Conservation (phyloP, 768 basidiomycete genomes). For the Lyophyllum semitale region DNA sequence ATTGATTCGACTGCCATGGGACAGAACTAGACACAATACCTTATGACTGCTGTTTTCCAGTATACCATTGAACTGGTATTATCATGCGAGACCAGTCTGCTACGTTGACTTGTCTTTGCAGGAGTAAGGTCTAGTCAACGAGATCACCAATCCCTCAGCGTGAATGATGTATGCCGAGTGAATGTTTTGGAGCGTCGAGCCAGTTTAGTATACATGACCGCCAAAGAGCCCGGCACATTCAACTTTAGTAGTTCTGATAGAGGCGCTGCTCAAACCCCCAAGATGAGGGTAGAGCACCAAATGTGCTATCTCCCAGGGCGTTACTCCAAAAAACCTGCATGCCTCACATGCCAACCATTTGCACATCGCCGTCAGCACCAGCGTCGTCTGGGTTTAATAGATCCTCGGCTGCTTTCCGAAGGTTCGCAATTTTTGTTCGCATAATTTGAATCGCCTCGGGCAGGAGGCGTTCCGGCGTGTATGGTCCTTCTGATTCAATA, state of each 20-base stretch:
- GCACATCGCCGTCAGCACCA: conserved; percentile 43
- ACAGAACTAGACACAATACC: neutral
- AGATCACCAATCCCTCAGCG: neutral
- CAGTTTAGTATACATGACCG: neutral
- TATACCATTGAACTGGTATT: too few relatives aligned
- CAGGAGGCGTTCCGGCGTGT: conserved; percentile 80
- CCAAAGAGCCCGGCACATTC: too few relatives aligned
- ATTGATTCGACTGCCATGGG: neutral
- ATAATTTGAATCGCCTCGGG: conserved; percentile 82
- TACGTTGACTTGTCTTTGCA: too few relatives aligned
- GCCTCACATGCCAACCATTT: conserved; percentile 48
- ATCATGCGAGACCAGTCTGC: too few relatives aligned
- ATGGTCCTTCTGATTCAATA: conserved; percentile 90
- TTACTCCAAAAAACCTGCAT: neutral
- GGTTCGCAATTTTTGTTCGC: conserved; percentile 70
- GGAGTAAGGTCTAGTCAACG: too few relatives aligned
- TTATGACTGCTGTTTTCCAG: neutral
- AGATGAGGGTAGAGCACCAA: too few relatives aligned
- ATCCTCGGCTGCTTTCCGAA: conserved; percentile 60
- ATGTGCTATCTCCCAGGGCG: too few relatives aligned
- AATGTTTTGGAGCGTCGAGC: neutral
- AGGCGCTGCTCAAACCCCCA: too few relatives aligned
- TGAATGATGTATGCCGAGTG: neutral
- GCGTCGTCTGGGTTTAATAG: conserved; percentile 44
- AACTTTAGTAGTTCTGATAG: too few relatives aligned